A percentile compares a stretch with the other conserved stretches of the same genome.
phyloP scores from a whole-genome alignment of 1,139 yeast genomes.

The Candida frijolesensis region DNA sequence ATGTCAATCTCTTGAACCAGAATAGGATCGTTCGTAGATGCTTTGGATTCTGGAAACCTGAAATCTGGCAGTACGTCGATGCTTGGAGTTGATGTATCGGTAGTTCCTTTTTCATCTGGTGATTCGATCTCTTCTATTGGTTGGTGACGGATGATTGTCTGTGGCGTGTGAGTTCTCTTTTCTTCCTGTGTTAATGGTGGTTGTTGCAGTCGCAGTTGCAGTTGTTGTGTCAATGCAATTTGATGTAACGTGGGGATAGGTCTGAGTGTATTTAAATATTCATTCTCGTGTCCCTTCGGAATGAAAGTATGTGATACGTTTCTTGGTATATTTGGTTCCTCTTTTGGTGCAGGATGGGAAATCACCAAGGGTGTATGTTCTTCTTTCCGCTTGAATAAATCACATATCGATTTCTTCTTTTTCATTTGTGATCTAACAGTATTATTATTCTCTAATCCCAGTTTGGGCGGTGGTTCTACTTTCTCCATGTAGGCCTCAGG shows the following conservation, averaged over 20 bases:
- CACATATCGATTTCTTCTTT: constrained; percentile 3
- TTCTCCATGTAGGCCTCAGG: constrained; percentile 8
- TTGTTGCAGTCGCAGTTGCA: too few relatives aligned
- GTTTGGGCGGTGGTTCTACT: neutral
- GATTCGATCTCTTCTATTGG: neutral
- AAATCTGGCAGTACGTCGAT: constrained; percentile 11
- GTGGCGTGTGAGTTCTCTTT: constrained; percentile 3
- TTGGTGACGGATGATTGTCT: constrained; percentile 13
- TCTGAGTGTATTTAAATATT: constrained; percentile 20
- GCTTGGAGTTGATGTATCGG: constrained; percentile 5
- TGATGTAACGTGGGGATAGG: constrained; percentile 20
- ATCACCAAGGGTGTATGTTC: neutral
- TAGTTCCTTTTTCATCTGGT: constrained; percentile 1
- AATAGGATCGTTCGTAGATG: neutral
- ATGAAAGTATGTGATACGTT: constrained; percentile 13
- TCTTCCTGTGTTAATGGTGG: neutral
- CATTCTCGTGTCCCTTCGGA: constrained; percentile 14
- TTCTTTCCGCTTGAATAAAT: neutral
- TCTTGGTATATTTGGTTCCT: neutral
- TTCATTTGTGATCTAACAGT: neutral
- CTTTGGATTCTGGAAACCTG: constrained; percentile 4
- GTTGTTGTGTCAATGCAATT: neutral
- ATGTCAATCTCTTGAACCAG: neutral
- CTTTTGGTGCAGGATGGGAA: neutral
- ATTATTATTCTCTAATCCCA: neutral